Percentiles rank a stretch among this genome's conserved stretches.
These are phyloP conservation scores for Neopestalotiopsis rosae DNA, from an alignment of 2,329 filamentous ascomycete genomes.

Conservation along the genomic window DNA sequence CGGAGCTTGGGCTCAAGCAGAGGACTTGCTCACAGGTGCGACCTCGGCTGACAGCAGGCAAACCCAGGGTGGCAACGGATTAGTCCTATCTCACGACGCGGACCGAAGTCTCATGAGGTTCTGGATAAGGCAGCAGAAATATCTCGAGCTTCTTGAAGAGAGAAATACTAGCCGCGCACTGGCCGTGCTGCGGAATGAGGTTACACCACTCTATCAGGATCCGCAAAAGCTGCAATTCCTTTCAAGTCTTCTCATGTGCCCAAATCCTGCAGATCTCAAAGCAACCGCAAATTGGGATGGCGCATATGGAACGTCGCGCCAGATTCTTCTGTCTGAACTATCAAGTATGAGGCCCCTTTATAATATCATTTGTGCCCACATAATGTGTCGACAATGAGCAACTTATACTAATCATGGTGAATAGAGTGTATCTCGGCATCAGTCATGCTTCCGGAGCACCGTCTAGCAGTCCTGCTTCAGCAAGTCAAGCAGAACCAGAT, in stretches of 20 bases:
- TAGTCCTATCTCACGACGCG: slow-evolving; percentile 77
- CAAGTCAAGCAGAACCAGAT: slow-evolving; percentile 87
- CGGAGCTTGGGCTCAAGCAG: slow-evolving; percentile 86
- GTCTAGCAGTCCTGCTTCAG: slow-evolving; percentile 79
- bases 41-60: slow-evolving; percentile 38
- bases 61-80: slow-evolving; percentile 53
- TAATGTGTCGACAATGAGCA: neutral
- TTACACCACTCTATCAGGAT: slow-evolving; percentile 86
- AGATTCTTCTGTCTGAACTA: slow-evolving; percentile 76
- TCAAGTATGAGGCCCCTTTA: slow-evolving; percentile 69
- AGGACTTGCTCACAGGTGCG: slow-evolving; percentile 73
- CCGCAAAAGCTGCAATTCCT: slow-evolving; percentile 78
- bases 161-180: slow-evolving; percentile 77
- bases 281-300: slow-evolving; percentile 85
- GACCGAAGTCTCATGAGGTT: slow-evolving; percentile 85
- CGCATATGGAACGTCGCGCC: slow-evolving; percentile 75
- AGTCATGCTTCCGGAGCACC: slow-evolving; percentile 94
- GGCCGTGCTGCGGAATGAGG: slow-evolving; percentile 81
- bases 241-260: slow-evolving; percentile 90
- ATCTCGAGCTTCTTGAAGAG: slow-evolving; percentile 84
- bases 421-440: slow-evolving; percentile 89
- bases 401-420: slow-evolving; percentile 22
- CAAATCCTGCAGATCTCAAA: slow-evolving; percentile 76
- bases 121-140: slow-evolving; percentile 91
- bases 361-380: too few species aligned